Conservation (phyloP, 2,329 filamentous ascomycete genomes). For the Xylariaceae sp. region DNA sequence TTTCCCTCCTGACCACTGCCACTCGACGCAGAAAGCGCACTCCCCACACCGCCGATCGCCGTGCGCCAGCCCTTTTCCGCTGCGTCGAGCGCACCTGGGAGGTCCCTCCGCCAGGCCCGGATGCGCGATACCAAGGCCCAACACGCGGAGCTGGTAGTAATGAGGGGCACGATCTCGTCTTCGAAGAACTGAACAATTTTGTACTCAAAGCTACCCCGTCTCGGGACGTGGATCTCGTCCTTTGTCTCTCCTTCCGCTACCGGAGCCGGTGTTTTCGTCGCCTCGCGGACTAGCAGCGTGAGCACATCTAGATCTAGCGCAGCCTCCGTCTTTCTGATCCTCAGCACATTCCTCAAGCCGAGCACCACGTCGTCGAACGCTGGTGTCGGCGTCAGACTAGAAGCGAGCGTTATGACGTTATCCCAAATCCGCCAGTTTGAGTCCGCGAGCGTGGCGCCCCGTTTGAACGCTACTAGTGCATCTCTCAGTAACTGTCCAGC, state of each 20-base stretch:
- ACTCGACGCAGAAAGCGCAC: slow-evolving; percentile 45
- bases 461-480: slow-evolving; percentile 80
- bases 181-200: slow-evolving; percentile 73
- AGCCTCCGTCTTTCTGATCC: slow-evolving; percentile 74
- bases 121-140: slow-evolving; percentile 74
- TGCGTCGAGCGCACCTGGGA: slow-evolving; percentile 71
- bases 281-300: slow-evolving; percentile 67
- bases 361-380: slow-evolving; percentile 73
- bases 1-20: slow-evolving; percentile 25
- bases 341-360: slow-evolving; percentile 71
- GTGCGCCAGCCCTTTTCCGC: slow-evolving; percentile 89
- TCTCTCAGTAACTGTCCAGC: slow-evolving; percentile 63
- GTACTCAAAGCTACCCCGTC: slow-evolving; percentile 58
- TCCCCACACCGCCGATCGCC: slow-evolving; percentile 51
- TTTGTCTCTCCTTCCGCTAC: slow-evolving; percentile 29
- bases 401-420: slow-evolving; percentile 85
- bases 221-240: slow-evolving; percentile 37
- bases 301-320: slow-evolving; percentile 75
- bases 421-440: slow-evolving; percentile 95
- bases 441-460: slow-evolving; percentile 77
- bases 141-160: slow-evolving; percentile 73
- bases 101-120: slow-evolving; percentile 70
- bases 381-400: slow-evolving; percentile 67
- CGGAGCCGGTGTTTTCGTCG: slow-evolving; percentile 41
- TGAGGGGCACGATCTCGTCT: slow-evolving; percentile 71